These are phyloP conservation scores for Omphalotus guepiniiformis DNA, from an alignment of 768 basidiomycete species.

Conservation along the genomic window DNA sequence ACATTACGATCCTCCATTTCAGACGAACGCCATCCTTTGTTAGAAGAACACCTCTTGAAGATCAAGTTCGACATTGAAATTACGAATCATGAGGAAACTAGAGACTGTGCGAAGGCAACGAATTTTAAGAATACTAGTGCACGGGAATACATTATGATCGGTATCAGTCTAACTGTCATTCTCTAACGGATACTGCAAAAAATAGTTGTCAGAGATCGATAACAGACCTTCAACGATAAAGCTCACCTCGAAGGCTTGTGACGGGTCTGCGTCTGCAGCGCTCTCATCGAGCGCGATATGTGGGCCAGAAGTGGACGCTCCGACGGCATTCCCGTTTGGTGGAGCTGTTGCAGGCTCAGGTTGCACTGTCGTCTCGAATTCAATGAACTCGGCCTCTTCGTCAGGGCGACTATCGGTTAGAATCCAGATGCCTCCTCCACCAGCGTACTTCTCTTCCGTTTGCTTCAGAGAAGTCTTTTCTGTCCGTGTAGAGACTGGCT, in stretches of 20 bases:
- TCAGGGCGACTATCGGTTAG: slow-evolving; percentile 69
- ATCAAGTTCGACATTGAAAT: too few species aligned
- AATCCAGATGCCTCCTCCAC: slow-evolving; percentile 87
- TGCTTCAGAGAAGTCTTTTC: slow-evolving; percentile 28
- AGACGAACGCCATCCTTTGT: slow-evolving; percentile 4
- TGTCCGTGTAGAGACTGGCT: slow-evolving; percentile 29
- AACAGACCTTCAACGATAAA: slow-evolving; percentile 2
- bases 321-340: slow-evolving; percentile 27
- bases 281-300: slow-evolving; percentile 70
- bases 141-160: too few species aligned
- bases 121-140: too few species aligned
- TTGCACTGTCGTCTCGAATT: slow-evolving; percentile 38
- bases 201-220: slow-evolving; percentile 17
- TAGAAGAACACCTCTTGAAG: slow-evolving; percentile 3
- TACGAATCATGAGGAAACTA: too few species aligned
- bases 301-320: slow-evolving; percentile 33
- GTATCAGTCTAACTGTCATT: slow-evolving; percentile 60
- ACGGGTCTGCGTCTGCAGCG: slow-evolving; percentile 69
- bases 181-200: slow-evolving; percentile 70
- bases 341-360: slow-evolving; percentile 24
- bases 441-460: slow-evolving; percentile 58
- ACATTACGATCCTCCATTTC: too few species aligned
- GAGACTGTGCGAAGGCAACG: too few species aligned
- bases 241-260: slow-evolving; percentile 81
- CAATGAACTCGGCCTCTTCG: slow-evolving; percentile 73